Base-by-base conservation (phyloP, 2,329 filamentous ascomycete genomes). In the Cordyceps tenuipes region DNA sequence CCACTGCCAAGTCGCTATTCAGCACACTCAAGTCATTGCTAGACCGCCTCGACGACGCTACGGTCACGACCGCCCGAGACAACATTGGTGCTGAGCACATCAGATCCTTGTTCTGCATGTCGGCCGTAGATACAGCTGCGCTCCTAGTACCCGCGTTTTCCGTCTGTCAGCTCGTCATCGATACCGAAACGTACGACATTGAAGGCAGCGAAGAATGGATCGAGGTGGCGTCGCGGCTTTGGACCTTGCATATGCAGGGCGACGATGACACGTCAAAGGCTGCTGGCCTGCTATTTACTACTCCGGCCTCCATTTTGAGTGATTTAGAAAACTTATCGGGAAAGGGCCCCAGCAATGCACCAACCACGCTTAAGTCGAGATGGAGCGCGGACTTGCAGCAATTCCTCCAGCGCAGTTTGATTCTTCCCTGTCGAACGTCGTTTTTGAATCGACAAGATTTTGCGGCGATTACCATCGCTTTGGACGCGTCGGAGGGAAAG, bases 41-140 rank as follows among this genome's bases (percentile, higher is more conserved):
- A n/a, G 68, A 69, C 1, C 77, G 79, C 21, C 72, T 81, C 5
- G 72, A 76, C 36, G 67, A 69, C 15, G 68, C 68, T 8, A 64
- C 67, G 5, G 67, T 64, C 3, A 68, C 69, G 26, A 72, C 73
- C 10, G 72, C 75, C 13, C 76, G 76, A 62, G 73, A 77, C 64
- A 75, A 69, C 57, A 82, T 83, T 65, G 82, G 82, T 17, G 79
- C 79, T 1, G 81, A 84, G 66, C 82, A 84, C 62, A 76, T 85
- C 65, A 80, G 79, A 64, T 81, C 82, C 4, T 72, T 85, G 7
- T 84, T 85, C 67, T 79, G 75, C 59, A 74, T 74, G 0, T 73
- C 81, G 1, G 76, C 77, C 0, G 63, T 72, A 9, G 82, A 84
- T 19, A 74, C 77, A 7, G 73, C 78, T 15, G 69, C 72, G 3